Evolutionary conservation across 352 stramenopile genomes (phyloP).

Genomic region (Phytophthora podocarpi): DNA sequence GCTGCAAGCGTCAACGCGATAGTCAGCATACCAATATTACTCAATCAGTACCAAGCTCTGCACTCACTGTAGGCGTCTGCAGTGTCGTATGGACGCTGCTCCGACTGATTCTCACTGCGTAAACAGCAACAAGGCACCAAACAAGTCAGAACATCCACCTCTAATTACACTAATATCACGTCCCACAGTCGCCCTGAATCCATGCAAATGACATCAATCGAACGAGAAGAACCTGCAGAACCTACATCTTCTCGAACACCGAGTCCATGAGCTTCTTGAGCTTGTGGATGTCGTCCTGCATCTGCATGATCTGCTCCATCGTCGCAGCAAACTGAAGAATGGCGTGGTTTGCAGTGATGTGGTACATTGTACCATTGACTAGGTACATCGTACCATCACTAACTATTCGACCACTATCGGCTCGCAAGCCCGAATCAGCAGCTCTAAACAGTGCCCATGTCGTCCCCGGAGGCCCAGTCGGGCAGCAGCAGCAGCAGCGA

Average conservation of each 20-base stretch:
- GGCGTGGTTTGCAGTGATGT: too few species aligned
- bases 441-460: too few species aligned
- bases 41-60: neutral
- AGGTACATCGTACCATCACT: neutral
- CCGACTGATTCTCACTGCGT: conserved; percentile 61
- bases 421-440: too few species aligned
- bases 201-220: neutral
- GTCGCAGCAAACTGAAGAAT: neutral
- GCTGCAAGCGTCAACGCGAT: conserved; percentile 35
- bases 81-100: conserved; percentile 66
- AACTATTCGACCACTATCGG: too few species aligned
- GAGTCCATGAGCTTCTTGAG: conserved; percentile 92
- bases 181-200: neutral
- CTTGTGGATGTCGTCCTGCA: conserved; percentile 92
- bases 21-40: neutral
- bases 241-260: conserved; percentile 87
- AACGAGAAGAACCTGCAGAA: neutral
- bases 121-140: neutral
- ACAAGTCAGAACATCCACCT: neutral
- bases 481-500: conserved; percentile 77
- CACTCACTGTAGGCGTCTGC: conserved; percentile 75
- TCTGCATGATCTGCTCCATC: conserved; percentile 92
- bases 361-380: too few species aligned
- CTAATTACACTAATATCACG: neutral
- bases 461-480: conserved; percentile 58